Conservation (phyloP, 139 green algal genomes). For the Micractinium sp. region DNA sequence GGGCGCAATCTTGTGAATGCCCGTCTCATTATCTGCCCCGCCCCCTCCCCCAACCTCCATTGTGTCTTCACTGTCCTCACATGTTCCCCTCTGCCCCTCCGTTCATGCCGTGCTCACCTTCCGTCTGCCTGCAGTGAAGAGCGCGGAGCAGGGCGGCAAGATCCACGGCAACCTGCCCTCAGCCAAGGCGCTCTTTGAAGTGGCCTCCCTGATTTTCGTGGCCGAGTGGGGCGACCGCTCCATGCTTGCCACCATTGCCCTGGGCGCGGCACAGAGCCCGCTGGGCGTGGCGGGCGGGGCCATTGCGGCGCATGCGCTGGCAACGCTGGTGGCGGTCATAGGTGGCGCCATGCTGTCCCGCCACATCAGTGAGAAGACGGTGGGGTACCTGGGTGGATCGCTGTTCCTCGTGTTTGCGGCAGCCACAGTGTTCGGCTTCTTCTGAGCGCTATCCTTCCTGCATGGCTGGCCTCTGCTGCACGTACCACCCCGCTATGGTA, state of each 20-base stretch:
- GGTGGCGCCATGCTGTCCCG: conserved; percentile 84
- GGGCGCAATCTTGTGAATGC: too few species aligned
- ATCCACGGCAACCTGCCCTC: conserved; percentile 9
- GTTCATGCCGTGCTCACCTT: too few species aligned
- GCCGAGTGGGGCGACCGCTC: conserved; percentile 95
- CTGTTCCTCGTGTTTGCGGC: conserved; percentile 95
- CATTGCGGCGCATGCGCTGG: conserved; percentile 85
- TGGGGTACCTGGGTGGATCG: conserved; percentile 80
- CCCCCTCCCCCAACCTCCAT: too few species aligned
- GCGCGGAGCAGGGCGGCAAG: conserved; percentile 40
- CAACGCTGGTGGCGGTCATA: conserved; percentile 92
- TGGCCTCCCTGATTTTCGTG: conserved; percentile 91
- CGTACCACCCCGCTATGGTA: too few species aligned
- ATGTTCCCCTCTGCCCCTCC: neutral
- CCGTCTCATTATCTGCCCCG: neutral
- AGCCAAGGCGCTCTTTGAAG: conserved; percentile 21
- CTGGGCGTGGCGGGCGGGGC: conserved; percentile 89
- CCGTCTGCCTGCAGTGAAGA: neutral
- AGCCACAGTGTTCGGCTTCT: conserved; percentile 74
- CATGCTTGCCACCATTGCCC: conserved; percentile 97
- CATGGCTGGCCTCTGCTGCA: too few species aligned
- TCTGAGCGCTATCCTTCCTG: conserved; percentile 15
- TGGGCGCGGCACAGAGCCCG: conserved; percentile 86
- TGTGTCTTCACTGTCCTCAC: neutral
- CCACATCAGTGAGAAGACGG: conserved; percentile 88